Evolutionary conservation across 805 yeast genomes (phyloP), one percentile per base, ranked within the genome.

Genomic region (Candida sakaeoensis): DNA sequence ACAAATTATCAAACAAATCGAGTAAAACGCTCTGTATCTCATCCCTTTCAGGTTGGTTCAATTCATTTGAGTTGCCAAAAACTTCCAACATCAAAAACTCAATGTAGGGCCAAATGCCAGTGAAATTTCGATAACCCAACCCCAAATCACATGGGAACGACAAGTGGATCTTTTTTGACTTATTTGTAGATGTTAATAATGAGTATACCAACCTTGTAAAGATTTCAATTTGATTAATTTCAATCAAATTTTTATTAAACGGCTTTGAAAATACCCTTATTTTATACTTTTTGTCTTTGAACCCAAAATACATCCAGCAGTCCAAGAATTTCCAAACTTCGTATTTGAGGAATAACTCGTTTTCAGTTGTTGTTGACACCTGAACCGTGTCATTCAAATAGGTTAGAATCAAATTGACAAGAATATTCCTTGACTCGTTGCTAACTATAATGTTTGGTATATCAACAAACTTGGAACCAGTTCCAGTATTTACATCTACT

Each of bases 51-150:
- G 40, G 44, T 43, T 52, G 2, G 42, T 62, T 23, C 4, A 76
- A 56, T 7, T 68, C 58, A 2, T 62, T 39, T 2, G 85, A 64
- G 18, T 77, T 74, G 5, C 72, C 74, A 47, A 89, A 77, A 0
- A 89, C 77, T 31, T 83, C 85, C 9, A 72, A 62, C n/a, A 85
- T 53, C 10, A 89, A 55, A 50, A 77, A 88, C 39, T 87, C 91
- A 39, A 85, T 57, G 51, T 90, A 91, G 2, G 93, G 88, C 77
- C 89, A 78, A 5, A 88, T 60, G 2, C 96, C 95, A 13, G 69
- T 57, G 23, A 65, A 55, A 33, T 56, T 74, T 50, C 95, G 72
- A 46, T 79, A 75, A 0, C 68, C 65, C 2, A 56, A 55, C 0
- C 96, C 96, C 19, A 88, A 56, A 38, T 73, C 77, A 5, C 65